phyloP scores from a whole-genome alignment of 805 yeast genomes.

The Candida endomychidarum region DNA sequence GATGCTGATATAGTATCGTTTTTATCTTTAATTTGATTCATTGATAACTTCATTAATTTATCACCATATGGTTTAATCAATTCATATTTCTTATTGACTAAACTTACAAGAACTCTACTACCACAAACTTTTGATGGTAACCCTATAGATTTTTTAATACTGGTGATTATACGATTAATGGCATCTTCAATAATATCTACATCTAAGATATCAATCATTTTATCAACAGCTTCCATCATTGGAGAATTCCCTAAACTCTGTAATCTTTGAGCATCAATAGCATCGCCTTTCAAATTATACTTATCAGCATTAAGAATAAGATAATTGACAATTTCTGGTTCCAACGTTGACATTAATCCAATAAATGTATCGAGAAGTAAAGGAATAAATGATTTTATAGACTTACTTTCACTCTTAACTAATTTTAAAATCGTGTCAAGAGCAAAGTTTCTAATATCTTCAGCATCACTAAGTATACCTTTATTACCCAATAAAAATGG shows the following conservation, averaged over 20 bases:
- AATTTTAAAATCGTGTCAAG: slow-evolving; percentile 71
- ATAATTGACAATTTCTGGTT: slow-evolving; percentile 88
- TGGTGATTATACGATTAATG: slow-evolving; percentile 48
- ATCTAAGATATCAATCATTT: slow-evolving; percentile 58
- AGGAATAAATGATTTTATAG: slow-evolving; percentile 68
- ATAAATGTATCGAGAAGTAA: slow-evolving; percentile 67
- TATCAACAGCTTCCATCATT: slow-evolving; percentile 82
- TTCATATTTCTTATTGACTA: slow-evolving; percentile 56
- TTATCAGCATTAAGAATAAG: slow-evolving; percentile 85
- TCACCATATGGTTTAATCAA: slow-evolving; percentile 55
- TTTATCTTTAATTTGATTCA: slow-evolving; percentile 61
- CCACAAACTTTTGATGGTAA: slow-evolving; percentile 90
- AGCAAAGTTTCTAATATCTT: slow-evolving; percentile 77
- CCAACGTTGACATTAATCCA: slow-evolving; percentile 76
- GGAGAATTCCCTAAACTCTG: slow-evolving; percentile 80
- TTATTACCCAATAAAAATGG: slow-evolving; percentile 79
- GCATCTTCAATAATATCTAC: slow-evolving; percentile 47
- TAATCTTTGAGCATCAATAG: slow-evolving; percentile 74
- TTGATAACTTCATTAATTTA: slow-evolving; percentile 56
- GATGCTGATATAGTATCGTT: slow-evolving; percentile 73
- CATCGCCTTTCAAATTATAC: slow-evolving; percentile 68
- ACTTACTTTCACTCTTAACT: slow-evolving; percentile 59
- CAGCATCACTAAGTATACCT: slow-evolving; percentile 83
- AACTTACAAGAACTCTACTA: slow-evolving; percentile 64
- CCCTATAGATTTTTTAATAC: slow-evolving; percentile 75